Evolutionary conservation across 140 eudicot genomes (phyloP).

Genomic region (Bidens hawaiensis): DNA sequence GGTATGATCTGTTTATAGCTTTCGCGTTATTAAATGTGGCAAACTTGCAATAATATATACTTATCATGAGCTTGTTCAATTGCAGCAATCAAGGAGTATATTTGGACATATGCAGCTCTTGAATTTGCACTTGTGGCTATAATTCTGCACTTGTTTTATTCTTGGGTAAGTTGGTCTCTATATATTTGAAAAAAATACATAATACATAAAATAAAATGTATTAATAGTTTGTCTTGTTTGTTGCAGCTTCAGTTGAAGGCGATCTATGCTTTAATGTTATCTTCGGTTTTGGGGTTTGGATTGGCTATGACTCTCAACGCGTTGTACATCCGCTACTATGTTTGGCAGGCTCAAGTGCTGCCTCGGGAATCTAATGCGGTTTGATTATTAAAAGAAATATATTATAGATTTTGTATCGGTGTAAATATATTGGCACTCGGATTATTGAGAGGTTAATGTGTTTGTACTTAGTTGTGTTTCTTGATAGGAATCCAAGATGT

Average conservation of each 20-base stretch:
- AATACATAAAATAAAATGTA: neutral
- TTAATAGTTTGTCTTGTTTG: constrained; percentile 5
- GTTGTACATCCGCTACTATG: constrained; percentile 42
- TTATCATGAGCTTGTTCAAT: constrained; percentile 3
- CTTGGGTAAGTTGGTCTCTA: constrained; percentile 50
- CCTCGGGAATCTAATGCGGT: constrained; percentile 35
- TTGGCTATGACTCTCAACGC: constrained; percentile 50
- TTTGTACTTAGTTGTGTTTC: neutral
- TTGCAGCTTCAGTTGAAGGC: constrained; percentile 68
- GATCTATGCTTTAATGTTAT: constrained; percentile 55
- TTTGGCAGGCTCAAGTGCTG: constrained; percentile 53
- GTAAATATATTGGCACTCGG: constrained; percentile 14
- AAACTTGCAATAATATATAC: too few relatives aligned
- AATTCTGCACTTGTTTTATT: constrained; percentile 59
- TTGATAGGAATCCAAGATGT: neutral
- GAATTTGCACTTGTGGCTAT: constrained; percentile 83
- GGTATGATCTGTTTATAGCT: constrained; percentile 33
- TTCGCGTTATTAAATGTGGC: neutral
- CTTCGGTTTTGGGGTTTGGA: constrained; percentile 66
- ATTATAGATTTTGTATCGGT: neutral
- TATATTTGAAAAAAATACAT: neutral
- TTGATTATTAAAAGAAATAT: constrained; percentile 25
- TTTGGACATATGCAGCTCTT: constrained; percentile 88
- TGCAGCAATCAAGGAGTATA: constrained; percentile 84
- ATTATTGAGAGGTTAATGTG: constrained; percentile 18